Base-by-base conservation (phyloP, 805 yeast species). In the Komagataella mondaviorum region DNA sequence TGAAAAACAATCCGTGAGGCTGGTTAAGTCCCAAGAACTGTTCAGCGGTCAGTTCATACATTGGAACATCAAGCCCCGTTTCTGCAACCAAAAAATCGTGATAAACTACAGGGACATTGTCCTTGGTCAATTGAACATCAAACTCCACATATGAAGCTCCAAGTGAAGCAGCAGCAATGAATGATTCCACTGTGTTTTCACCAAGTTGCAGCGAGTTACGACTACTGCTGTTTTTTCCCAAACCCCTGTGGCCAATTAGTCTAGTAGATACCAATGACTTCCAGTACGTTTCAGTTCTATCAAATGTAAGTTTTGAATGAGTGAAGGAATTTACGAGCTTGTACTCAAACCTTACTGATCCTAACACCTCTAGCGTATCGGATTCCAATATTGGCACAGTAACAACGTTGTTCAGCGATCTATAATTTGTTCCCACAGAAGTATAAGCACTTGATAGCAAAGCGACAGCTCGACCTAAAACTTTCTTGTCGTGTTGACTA, bases 81-180 rank as follows among this genome's bases (percentile, higher is more conserved):
- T 91, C 98, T 2, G 96, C 95, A 49, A 91, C 96, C 46, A 88
- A 64, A 62, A 91, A 91, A 63, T 91, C 98, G 65, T 91, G 98
- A 61, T 91, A 91, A 24, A 91, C 85, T 6, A 91, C 98, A 2
- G 98, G 97, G 8, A 88, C 81, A 56, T 73, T 73, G 64, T 91
- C 98, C 62, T 89, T 88, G 14, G 98, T 91, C 57, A 91, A 71
- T 63, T 91, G 98, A 48, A 91, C 98, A 66, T 91, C 98, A 63
- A 91, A 91, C 67, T 91, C 98, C 50, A 91, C 97, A 61, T 91
- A 91, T 2, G 95, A 84, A 1, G 98, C 98, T 45, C 98, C 98
- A 56, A 91, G 71, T 2, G 95, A 88, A 0, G 97, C 96, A 0
- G 98, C 98, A 10, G 96, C 95, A 62, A 91, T 85, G 60, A 91